Conservation (phyloP, 768 basidiomycete genomes). For the Vararia minispora region DNA sequence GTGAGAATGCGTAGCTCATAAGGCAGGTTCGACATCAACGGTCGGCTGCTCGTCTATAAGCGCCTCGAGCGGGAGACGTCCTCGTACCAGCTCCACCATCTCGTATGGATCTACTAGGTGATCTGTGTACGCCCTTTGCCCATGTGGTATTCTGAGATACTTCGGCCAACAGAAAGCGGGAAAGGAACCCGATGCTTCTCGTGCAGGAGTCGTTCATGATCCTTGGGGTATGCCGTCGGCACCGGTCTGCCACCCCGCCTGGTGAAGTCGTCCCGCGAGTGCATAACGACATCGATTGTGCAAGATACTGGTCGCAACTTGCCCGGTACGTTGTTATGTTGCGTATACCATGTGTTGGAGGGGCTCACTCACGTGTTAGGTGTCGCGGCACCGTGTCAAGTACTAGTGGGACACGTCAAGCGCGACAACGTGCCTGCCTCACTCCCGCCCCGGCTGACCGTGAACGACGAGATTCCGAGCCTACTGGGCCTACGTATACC, state of each 20-base stretch:
- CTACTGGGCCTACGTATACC: no score
- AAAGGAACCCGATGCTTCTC: conserved; percentile 79
- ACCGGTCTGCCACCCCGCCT: conserved; percentile 65
- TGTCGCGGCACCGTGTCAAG: conserved; percentile 21
- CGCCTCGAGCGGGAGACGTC: conserved; percentile 72
- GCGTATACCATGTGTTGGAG: neutral
- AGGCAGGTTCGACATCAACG: conserved; percentile 79
- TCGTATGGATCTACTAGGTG: conserved; percentile 77
- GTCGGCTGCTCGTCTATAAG: conserved; percentile 83
- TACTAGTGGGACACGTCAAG: conserved; percentile 17
- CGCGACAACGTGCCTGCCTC: no score
- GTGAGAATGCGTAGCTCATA: conserved; percentile 53
- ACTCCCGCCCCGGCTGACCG: no score
- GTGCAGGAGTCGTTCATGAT: conserved; percentile 78
- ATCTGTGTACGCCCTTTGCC: neutral
- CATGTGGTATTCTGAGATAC: neutral
- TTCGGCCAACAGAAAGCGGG: conserved; percentile 66
- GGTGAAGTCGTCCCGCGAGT: conserved; percentile 59
- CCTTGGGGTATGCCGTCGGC: conserved; percentile 73
- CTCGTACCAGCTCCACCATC: conserved; percentile 70
- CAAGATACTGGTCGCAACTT: conserved; percentile 72
- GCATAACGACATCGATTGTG: conserved; percentile 64
- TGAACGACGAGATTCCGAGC: no score
- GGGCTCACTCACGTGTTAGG: conserved; percentile 8
- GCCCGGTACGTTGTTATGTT: conserved; percentile 36